Conservation (phyloP, 1,284 basidiomycete species). For the Kalmanozyma brasiliensis region DNA sequence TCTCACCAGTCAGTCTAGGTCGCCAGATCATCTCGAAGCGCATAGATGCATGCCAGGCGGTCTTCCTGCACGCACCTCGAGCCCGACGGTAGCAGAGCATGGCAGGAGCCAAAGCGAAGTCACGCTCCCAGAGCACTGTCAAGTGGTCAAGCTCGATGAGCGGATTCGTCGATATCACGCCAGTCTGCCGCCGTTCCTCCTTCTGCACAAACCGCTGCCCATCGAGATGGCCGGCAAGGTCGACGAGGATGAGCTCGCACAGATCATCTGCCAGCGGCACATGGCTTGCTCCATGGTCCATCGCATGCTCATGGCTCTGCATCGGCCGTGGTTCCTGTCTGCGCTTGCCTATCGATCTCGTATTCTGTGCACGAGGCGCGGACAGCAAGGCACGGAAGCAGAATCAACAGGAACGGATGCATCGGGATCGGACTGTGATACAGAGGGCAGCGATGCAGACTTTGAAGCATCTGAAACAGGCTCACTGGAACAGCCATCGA, state of each 20-base stretch:
- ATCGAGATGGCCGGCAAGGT: constrained; percentile 35
- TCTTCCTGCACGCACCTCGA: background rate
- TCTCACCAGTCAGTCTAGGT: constrained; percentile 13
- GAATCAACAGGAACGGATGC: background rate
- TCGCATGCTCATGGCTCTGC: constrained; percentile 33
- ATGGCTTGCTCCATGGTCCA: constrained; percentile 35
- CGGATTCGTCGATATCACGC: constrained; percentile 35
- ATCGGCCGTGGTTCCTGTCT: constrained; percentile 34
- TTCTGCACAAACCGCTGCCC: constrained; percentile 29
- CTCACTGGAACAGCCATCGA: constrained; percentile 1
- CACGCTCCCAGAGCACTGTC: constrained; percentile 13
- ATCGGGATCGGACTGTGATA: background rate
- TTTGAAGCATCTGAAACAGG: background rate
- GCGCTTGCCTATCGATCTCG: constrained; percentile 13
- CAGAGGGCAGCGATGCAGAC: background rate
- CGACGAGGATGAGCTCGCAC: constrained; percentile 22
- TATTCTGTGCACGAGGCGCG: background rate
- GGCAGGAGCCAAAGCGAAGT: background rate
- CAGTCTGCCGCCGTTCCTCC: constrained; percentile 27
- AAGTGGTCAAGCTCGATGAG: constrained; percentile 27
- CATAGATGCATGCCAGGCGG: background rate
- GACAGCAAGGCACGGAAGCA: background rate
- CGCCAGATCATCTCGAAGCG: constrained; percentile 1
- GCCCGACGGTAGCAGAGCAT: background rate
- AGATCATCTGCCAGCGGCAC: constrained; percentile 39